Percentiles rank a stretch among this genome's conserved stretches.
phyloP scores from a whole-genome alignment of 2,329 filamentous ascomycete genomes.

The Dactylellina parvicollis region DNA sequence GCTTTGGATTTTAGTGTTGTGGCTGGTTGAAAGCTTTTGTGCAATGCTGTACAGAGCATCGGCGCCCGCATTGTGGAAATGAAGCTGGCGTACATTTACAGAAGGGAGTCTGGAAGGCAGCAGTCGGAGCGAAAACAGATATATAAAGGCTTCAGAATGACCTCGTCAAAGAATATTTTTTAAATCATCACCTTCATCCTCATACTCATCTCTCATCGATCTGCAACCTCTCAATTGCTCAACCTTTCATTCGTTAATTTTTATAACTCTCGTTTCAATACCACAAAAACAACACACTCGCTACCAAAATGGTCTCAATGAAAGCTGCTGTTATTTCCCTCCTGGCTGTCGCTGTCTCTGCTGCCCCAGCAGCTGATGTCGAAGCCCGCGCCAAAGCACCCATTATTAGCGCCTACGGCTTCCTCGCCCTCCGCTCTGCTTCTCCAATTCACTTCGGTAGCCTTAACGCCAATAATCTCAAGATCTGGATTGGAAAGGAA shows the following conservation, averaged over 20 bases:
- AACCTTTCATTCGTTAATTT: constrained; percentile 6
- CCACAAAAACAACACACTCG: constrained; percentile 23
- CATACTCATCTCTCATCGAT: no score
- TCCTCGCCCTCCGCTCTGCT: constrained; percentile 61
- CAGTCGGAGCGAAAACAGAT: not conserved
- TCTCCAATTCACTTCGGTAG: constrained; percentile 65
- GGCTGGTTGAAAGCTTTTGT: no score
- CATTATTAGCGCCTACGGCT: constrained; percentile 8
- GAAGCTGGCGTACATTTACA: no score
- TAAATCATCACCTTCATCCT: not conserved
- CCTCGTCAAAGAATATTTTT: not conserved
- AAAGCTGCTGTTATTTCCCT: constrained; percentile 20
- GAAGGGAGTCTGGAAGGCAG: no score
- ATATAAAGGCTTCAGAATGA: not conserved
- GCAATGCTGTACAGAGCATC: no score
- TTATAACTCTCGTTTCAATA: no score
- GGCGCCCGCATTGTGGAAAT: no score
- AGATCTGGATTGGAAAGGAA: constrained; percentile 66
- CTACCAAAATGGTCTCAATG: constrained; percentile 35
- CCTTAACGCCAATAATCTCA: constrained; percentile 64
- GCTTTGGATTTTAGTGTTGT: not conserved
- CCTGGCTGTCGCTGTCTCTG: constrained; percentile 18
- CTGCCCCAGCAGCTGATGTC: constrained; percentile 24
- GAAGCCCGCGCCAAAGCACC: constrained; percentile 8
- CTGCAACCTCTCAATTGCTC: not conserved